Evolutionary conservation across 805 yeast species (phyloP).

Genomic region (Sungouiella blattae): DNA sequence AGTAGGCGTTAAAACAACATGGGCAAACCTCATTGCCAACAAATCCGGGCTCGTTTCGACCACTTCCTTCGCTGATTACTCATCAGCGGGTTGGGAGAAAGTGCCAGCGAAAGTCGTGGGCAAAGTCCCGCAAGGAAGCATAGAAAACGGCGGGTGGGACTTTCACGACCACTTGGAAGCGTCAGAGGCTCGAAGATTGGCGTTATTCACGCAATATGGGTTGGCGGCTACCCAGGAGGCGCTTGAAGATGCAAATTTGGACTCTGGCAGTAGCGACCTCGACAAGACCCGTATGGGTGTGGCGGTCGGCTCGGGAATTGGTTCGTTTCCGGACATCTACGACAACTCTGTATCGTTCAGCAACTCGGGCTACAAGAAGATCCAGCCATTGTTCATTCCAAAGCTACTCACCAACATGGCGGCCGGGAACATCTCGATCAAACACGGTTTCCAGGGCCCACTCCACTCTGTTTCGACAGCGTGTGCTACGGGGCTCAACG

Average conservation of each 20-base stretch:
- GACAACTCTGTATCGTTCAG: slow-evolving; percentile 55
- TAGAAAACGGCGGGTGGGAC: slow-evolving; percentile 49
- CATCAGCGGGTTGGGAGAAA: slow-evolving; percentile 43
- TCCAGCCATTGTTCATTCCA: slow-evolving; percentile 87
- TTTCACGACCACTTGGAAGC: slow-evolving; percentile 46
- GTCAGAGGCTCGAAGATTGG: slow-evolving; percentile 55
- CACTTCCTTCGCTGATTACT: slow-evolving; percentile 32
- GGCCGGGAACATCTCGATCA: slow-evolving; percentile 83
- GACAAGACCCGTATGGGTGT: slow-evolving; percentile 54
- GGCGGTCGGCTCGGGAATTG: slow-evolving; percentile 91
- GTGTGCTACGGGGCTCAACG: slow-evolving; percentile 93
- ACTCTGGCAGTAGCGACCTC: slow-evolving; percentile 47
- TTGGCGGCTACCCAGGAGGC: slow-evolving; percentile 78
- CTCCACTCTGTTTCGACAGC: slow-evolving; percentile 89
- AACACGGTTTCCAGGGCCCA: slow-evolving; percentile 76
- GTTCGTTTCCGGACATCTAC: slow-evolving; percentile 72
- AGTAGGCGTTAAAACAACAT: slow-evolving; percentile 51
- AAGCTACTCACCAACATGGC: slow-evolving; percentile 87
- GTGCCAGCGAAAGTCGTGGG: slow-evolving; percentile 79
- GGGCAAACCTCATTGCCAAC: slow-evolving; percentile 51
- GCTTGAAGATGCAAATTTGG: slow-evolving; percentile 53
- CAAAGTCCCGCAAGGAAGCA: slow-evolving; percentile 53
- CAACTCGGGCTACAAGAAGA: slow-evolving; percentile 52
- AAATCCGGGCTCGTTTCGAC: slow-evolving; percentile 63
- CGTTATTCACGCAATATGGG: slow-evolving; percentile 75